Evolutionary conservation across 805 yeast species (phyloP).

Genomic region (Metschnikowia arizonensis): DNA sequence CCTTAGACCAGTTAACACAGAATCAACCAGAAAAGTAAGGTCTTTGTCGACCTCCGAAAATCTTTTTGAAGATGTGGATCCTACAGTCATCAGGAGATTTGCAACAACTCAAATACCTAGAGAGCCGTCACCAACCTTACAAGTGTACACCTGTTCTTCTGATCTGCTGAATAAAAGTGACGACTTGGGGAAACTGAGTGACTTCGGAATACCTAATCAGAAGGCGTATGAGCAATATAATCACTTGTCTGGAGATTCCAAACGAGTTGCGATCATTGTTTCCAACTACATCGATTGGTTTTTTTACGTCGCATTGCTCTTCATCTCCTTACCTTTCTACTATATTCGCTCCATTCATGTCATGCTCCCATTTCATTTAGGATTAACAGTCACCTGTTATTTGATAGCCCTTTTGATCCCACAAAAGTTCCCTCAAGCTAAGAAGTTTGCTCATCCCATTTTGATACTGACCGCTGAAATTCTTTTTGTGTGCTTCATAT

Average conservation of each 20-base stretch:
- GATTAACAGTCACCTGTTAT: constrained; percentile 56
- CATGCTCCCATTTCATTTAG: constrained; percentile 58
- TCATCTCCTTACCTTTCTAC: constrained; percentile 59
- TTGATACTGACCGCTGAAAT: constrained; percentile 60
- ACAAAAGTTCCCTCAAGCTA: constrained; percentile 39
- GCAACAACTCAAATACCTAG: not conserved
- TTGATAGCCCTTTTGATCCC: constrained; percentile 47
- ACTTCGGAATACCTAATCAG: not conserved
- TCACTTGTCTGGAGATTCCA: constrained; percentile 15
- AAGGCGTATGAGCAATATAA: constrained; percentile 3
- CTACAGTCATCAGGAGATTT: not conserved
- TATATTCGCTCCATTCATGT: constrained; percentile 46
- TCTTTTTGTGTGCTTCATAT: constrained; percentile 58
- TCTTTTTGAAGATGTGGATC: constrained; percentile 2
- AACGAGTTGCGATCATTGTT: constrained; percentile 32
- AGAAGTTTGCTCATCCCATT: constrained; percentile 66
- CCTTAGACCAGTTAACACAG: constrained; percentile 5
- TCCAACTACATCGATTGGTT: constrained; percentile 53
- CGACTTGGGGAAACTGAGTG: not conserved
- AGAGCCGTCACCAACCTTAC: constrained; percentile 2
- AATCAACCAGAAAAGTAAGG: constrained; percentile 3
- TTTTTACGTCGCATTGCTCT: constrained; percentile 43
- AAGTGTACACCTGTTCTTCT: not conserved
- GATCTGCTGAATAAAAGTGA: not conserved
- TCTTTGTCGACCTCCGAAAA: constrained; percentile 8